Base-by-base conservation (phyloP, 192 early-diverging fungal genomes). In the Umbelopsis sp. region DNA sequence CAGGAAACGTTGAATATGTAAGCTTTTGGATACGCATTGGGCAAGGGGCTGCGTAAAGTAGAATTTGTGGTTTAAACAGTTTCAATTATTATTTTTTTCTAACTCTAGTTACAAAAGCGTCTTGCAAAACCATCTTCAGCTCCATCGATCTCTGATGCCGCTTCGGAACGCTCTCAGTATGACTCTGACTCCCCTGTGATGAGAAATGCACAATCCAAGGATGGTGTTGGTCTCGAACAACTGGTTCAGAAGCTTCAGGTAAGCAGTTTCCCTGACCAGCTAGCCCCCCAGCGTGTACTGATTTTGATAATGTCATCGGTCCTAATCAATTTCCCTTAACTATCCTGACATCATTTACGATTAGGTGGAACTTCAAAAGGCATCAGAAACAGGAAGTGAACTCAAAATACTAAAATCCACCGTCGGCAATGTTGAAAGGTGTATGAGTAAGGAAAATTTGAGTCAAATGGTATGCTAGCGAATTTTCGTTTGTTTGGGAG, bases 331-430 rank as follows among this genome's bases (percentile, higher is more conserved):
- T 20, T 12, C 45, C 14, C 45, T 12, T 4, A 3, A 3, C 20
- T n/a, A 47, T 47, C 45, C 16, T 10, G 11, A 4, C 31, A 10
- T 8, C 8, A 10, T 24, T 10, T 53, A 22, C 17, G 22, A 50
- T 17, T 32, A 62, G 56, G 16, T 34, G 1, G 56, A 62, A 32
- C 31, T 62, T 11, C 56, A 62, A 62, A 62, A 34, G 29, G 56
- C 56, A 32, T 29, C 29, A 17, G 45, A 59, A 67, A 54, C 73
- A 22, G 76, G 69, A 66, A 47, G 49, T n/a, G 76, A 77, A 21
- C 44, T 77, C 21, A 65, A 53, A 54, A 22, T 43, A 26, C 65
- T 73, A 25, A 73, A 69, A 47, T 69, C 68, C 47, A 53, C 56
- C 32, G 52, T 77, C 10, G 29, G 24, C 1, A 69, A 73, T 54